A percentile compares a stretch with the other conserved stretches of the same genome.
Evolutionary conservation across 1,284 basidiomycete genomes (phyloP).

Genomic region (Apiotrichum sp.): DNA sequence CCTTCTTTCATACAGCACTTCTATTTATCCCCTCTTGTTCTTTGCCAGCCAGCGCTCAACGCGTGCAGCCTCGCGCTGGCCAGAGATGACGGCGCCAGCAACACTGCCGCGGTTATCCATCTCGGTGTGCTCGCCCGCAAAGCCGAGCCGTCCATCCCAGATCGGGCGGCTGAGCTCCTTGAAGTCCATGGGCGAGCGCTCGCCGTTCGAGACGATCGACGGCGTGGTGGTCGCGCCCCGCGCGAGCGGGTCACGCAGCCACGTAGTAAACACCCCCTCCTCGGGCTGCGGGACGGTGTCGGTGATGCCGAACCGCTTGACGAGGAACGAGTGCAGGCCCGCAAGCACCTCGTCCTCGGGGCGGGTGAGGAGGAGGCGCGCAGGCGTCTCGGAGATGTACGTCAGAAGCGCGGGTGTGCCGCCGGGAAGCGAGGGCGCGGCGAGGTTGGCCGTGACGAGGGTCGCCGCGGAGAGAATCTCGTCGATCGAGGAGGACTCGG

Average conservation of each 20-base stretch:
- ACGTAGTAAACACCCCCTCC: conserved; percentile 41
- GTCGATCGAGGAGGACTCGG: conserved; percentile 15
- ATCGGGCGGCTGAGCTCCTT: conserved; percentile 46
- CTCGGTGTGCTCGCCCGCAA: conserved; percentile 54
- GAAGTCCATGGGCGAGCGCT: conserved; percentile 49
- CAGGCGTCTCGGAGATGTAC: conserved; percentile 47
- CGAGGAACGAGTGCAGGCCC: conserved; percentile 44
- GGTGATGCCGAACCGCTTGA: conserved; percentile 25
- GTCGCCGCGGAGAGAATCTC: conserved; percentile 41
- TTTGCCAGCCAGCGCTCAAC: conserved; percentile 31
- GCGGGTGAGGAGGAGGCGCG: conserved; percentile 27
- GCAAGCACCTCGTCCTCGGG: conserved; percentile 30
- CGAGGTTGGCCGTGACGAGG: conserved; percentile 44
- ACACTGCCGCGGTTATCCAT: conserved; percentile 50
- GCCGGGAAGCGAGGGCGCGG: conserved; percentile 31
- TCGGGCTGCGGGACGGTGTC: conserved; percentile 12
- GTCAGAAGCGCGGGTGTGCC: conserved; percentile 44
- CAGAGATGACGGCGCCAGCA: conserved; percentile 49
- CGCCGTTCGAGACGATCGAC: conserved; percentile 40
- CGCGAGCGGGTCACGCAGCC: conserved; percentile 49
- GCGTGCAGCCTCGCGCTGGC: conserved; percentile 46
- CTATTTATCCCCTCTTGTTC: neutral
- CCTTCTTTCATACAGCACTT: neutral
- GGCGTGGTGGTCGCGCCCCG: conserved; percentile 52
- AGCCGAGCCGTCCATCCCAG: conserved; percentile 50